Conservation (phyloP, 2,329 filamentous ascomycete species). For the Aspergillus sp. region DNA sequence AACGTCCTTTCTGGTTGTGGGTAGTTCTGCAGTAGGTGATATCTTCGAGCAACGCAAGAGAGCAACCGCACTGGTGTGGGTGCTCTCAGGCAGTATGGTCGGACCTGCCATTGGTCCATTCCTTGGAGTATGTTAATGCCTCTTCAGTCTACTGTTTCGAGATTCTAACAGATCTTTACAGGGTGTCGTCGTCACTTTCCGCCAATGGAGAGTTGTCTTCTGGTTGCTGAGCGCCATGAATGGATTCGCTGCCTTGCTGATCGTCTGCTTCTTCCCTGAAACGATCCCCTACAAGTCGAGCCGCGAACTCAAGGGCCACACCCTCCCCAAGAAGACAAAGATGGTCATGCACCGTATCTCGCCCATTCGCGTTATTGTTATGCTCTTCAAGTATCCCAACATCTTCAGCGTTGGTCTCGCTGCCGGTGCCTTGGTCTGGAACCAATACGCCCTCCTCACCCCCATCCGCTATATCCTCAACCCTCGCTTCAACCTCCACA, state of each 20-base stretch:
- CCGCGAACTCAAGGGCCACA: constrained; percentile 54
- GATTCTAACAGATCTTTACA: constrained; percentile 49
- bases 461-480: constrained; percentile 68
- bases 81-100: constrained; percentile 62
- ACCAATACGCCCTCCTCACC: constrained; percentile 64
- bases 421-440: constrained; percentile 62
- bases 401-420: constrained; percentile 57
- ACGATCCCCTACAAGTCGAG: constrained; percentile 62
- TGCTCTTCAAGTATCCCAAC: constrained; percentile 63
- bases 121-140: constrained; percentile 22
- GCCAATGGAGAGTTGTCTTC: constrained; percentile 67
- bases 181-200: constrained; percentile 69
- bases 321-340: constrained; percentile 42
- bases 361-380: constrained; percentile 55
- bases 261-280: constrained; percentile 63
- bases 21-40: constrained; percentile 62
- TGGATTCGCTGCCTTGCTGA: constrained; percentile 51
- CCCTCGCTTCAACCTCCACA: constrained; percentile 62
- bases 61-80: constrained; percentile 67
- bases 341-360: constrained; percentile 60
- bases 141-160: background rate
- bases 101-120: constrained; percentile 59
- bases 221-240: constrained; percentile 68
- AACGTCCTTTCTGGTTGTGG: constrained; percentile 66
- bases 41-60: constrained; percentile 61